Base-by-base conservation (phyloP, 2,329 filamentous ascomycete species). In the Apiospora pterosperma region DNA sequence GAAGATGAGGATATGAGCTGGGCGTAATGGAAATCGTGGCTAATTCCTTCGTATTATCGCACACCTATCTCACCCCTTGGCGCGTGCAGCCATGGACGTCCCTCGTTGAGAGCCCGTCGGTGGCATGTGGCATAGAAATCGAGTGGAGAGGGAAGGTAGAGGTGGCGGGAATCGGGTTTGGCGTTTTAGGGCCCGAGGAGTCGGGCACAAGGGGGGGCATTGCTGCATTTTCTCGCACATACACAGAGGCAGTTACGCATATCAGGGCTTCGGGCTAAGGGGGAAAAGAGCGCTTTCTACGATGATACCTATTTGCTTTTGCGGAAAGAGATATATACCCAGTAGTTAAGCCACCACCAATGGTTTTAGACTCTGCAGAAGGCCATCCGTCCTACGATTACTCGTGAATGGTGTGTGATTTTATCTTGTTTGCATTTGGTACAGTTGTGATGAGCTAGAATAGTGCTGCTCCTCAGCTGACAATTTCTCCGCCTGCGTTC, bases 1-100 rank as follows among this genome's bases (percentile, higher is more conserved):
- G 67, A 69, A 48, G 69, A 67, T 14, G 65, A 61, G 23, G 64
- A 64, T 60, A 28, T 63, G 31, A 34, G 31, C 28, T 62, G 60
- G 60, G 31, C n/a, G 16, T 62, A 42, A 48, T 19, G 39, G 28
- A n/a, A 28, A 55, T 19, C 16, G 19, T 34, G 25, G 28, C 48
- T 55, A 55, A 34, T 34, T 8, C 28, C 28, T n/a, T n/a, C 25
- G 16, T 55, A 55, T 55, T 34, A 34, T 34, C 28, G 19, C 28
- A n/a, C 16, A 31, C 25, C 25, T n/a, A 34, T 34, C 28, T 34
- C 19, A 34, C 28, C n/a, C 48, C 8, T 28, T 55, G n/a, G 10
- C 28, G 6, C 12, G 5, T 55, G 16, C 16, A 55, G 31, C 10
- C 28, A 19, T 19, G 16, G 16, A 34, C 19, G 21, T n/a, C 11